A percentile compares a stretch with the other conserved stretches of the same genome.
phyloP scores from a whole-genome alignment of 768 basidiomycete genomes.

The Boletus vermiculosoides region DNA sequence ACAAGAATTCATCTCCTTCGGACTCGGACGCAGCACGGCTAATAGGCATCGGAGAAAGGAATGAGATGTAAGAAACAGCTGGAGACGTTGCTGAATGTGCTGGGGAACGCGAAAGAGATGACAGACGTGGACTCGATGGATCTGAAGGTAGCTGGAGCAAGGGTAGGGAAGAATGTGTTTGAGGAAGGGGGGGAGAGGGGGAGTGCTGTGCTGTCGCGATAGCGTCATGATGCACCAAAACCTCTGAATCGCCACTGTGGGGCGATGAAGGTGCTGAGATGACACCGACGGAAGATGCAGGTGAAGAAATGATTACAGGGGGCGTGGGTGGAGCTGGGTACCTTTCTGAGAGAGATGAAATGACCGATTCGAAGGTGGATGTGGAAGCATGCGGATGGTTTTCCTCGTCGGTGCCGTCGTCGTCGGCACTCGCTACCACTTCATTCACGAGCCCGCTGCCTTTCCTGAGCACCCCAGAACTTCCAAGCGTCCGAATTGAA shows the following conservation, averaged over 20 bases:
- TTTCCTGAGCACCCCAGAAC: slow-evolving; percentile 10
- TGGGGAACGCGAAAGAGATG: slow-evolving; percentile 7
- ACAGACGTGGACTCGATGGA: not conserved
- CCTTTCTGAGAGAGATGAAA: slow-evolving; percentile 32
- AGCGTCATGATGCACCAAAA: slow-evolving; percentile 3
- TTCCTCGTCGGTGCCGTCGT: slow-evolving; percentile 2
- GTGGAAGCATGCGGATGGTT: not conserved
- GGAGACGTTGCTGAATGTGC: slow-evolving; percentile 12
- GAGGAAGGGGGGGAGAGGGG: not conserved
- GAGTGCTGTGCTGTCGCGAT: not conserved
- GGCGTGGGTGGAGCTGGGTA: slow-evolving; percentile 31
- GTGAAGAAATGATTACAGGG: slow-evolving; percentile 28
- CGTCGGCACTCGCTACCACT: not conserved
- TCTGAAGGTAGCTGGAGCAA: slow-evolving; percentile 16
- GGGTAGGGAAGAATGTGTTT: not conserved
- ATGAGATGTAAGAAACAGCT: slow-evolving; percentile 22
- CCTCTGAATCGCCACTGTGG: slow-evolving; percentile 17
- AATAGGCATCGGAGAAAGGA: slow-evolving; percentile 24
- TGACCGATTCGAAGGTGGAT: slow-evolving; percentile 5
- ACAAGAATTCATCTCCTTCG: slow-evolving; percentile 27
- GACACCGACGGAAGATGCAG: slow-evolving; percentile 24
- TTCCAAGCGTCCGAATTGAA: slow-evolving; percentile 8
- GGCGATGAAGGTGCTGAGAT: slow-evolving; percentile 25
- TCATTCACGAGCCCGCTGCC: slow-evolving; percentile 22
- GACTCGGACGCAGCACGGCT: slow-evolving; percentile 21